phyloP scores from a whole-genome alignment of 192 early-diverging fungal species.

The Backusella morwellensis region DNA sequence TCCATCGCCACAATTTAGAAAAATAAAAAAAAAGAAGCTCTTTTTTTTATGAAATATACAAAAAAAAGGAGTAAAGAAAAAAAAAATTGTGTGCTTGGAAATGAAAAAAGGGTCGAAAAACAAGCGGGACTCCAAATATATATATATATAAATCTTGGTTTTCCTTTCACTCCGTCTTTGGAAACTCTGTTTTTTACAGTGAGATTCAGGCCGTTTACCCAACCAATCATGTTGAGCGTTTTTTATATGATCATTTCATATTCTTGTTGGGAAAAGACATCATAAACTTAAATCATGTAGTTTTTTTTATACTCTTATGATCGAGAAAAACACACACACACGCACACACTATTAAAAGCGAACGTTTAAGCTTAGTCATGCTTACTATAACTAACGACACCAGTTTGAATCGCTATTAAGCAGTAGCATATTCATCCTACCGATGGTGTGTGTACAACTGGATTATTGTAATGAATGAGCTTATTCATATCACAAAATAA shows the following conservation, averaged over 20 bases:
- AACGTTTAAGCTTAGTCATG: neutral
- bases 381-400: neutral
- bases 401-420: neutral
- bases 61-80: neutral
- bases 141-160: too few relatives aligned
- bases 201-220: neutral
- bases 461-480: too few relatives aligned
- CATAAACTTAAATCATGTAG: too few relatives aligned
- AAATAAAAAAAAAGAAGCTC: constrained; percentile 8
- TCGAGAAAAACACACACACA: too few relatives aligned
- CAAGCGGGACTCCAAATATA: too few relatives aligned
- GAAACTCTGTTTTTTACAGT: neutral
- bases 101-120: neutral
- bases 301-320: too few relatives aligned
- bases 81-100: neutral
- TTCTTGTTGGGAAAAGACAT: neutral
- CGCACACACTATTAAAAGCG: neutral
- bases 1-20: constrained; percentile 1
- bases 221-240: neutral
- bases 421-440: neutral
- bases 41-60: constrained; percentile 4
- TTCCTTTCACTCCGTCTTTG: too few relatives aligned
- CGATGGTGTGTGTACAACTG: too few relatives aligned
- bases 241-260: neutral
- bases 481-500: too few relatives aligned